Percentiles rank a stretch among this genome's conserved stretches.
phyloP scores from a whole-genome alignment of 306 rosid genomes.

The Mucuna pruriens region DNA sequence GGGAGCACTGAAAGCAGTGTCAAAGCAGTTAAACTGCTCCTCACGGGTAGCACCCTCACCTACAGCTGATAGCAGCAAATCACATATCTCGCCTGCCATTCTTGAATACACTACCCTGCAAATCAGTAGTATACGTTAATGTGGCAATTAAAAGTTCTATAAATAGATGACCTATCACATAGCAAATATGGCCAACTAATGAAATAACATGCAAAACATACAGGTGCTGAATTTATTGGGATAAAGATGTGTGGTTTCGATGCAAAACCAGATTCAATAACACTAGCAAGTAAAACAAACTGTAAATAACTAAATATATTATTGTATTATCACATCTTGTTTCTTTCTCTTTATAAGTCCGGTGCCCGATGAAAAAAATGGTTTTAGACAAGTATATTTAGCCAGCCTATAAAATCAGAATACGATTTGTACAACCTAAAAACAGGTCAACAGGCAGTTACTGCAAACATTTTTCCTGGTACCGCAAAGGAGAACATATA shows the following conservation, averaged over 20 bases:
- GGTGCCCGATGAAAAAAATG: not conserved
- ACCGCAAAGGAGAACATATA: slow-evolving; percentile 41
- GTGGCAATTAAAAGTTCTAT: slow-evolving; percentile 16
- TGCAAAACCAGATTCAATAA: slow-evolving; percentile 31
- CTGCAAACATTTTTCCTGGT: slow-evolving; percentile 19
- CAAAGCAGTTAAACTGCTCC: slow-evolving; percentile 76
- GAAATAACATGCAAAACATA: slow-evolving; percentile 29
- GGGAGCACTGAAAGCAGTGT: slow-evolving; percentile 78
- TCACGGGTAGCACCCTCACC: slow-evolving; percentile 72
- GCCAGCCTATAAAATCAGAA: slow-evolving; percentile 17
- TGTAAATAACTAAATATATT: not conserved
- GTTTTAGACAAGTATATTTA: slow-evolving; percentile 8
- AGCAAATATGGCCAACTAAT: not conserved
- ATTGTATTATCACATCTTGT: not conserved
- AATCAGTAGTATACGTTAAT: slow-evolving; percentile 20
- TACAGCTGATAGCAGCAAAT: slow-evolving; percentile 65
- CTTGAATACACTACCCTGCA: slow-evolving; percentile 84
- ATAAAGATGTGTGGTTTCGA: not conserved
- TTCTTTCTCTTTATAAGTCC: not conserved
- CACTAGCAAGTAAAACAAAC: slow-evolving; percentile 1
- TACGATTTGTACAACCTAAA: slow-evolving; percentile 1
- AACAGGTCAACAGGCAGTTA: slow-evolving; percentile 35
- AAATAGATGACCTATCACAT: slow-evolving; percentile 11
- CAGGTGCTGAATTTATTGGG: slow-evolving; percentile 4
- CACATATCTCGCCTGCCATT: slow-evolving; percentile 81